Evolutionary conservation across 306 rosid genomes (phyloP).

Genomic region (Cicer chorassanicum): DNA sequence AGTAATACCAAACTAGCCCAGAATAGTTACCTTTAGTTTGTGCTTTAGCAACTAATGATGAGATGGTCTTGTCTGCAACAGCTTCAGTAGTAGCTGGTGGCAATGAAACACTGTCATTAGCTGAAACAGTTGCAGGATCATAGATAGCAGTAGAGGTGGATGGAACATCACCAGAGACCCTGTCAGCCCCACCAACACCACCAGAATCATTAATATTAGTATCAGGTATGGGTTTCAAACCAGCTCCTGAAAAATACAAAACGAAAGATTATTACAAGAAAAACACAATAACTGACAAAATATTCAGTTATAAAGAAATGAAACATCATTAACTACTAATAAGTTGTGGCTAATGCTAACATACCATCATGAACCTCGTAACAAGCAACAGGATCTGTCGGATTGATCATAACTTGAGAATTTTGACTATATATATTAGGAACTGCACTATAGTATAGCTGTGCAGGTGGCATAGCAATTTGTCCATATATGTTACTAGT

Average conservation of each 20-base stretch:
- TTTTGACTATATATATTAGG: conserved; percentile 58
- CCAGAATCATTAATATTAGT: conserved; percentile 42
- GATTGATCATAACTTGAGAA: conserved; percentile 59
- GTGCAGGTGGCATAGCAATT: conserved; percentile 60
- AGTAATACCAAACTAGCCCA: conserved; percentile 25
- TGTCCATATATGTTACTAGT: conserved; percentile 64
- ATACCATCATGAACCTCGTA: conserved; percentile 66
- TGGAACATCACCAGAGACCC: conserved; percentile 54
- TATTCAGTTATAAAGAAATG: conserved; percentile 41
- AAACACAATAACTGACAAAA: conserved; percentile 39
- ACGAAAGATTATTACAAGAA: conserved; percentile 31
- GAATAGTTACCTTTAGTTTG: conserved; percentile 75
- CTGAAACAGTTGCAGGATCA: conserved; percentile 60
- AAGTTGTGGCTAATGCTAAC: conserved; percentile 41
- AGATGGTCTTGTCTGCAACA: conserved; percentile 44
- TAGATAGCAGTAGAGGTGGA: conserved; percentile 57
- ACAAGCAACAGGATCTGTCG: conserved; percentile 61
- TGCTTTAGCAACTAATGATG: conserved; percentile 63
- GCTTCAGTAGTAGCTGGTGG: conserved; percentile 52
- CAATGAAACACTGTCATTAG: conserved; percentile 47
- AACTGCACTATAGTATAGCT: conserved; percentile 69
- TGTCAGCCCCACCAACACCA: conserved; percentile 48
- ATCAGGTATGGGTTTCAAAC: conserved; percentile 42
- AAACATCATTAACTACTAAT: conserved; percentile 39
- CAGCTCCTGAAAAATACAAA: conserved; percentile 51